Conservation (phyloP, 2,329 filamentous ascomycete genomes). For the Dothideomycetidae sp. region DNA sequence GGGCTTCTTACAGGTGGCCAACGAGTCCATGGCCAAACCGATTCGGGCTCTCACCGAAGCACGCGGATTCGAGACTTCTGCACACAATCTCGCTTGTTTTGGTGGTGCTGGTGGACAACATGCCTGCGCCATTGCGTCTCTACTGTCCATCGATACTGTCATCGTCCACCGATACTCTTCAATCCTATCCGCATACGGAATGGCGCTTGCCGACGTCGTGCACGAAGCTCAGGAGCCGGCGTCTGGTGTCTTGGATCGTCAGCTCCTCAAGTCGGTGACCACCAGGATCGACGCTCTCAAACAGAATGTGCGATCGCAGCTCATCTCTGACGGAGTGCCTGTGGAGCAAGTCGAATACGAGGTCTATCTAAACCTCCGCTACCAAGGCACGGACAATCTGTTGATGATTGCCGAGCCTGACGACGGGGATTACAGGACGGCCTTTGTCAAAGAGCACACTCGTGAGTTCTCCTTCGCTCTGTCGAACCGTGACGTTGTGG, state of each 20-base stretch:
- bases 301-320: slow-evolving; percentile 23
- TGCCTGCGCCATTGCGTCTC: slow-evolving; percentile 68
- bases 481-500: slow-evolving; percentile 23
- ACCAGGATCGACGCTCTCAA: slow-evolving; percentile 21
- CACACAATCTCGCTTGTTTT: slow-evolving; percentile 72
- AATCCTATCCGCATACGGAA: slow-evolving; percentile 73
- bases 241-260: slow-evolving; percentile 40
- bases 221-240: slow-evolving; percentile 69
- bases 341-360: slow-evolving; percentile 28
- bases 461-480: slow-evolving; percentile 31
- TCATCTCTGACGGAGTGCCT: slow-evolving; percentile 31
- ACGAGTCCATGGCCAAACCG: slow-evolving; percentile 73
- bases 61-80: slow-evolving; percentile 73
- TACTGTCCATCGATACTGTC: slow-evolving; percentile 66
- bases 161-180: slow-evolving; percentile 74
- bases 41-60: slow-evolving; percentile 80
- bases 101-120: slow-evolving; percentile 80
- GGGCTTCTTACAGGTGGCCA: slow-evolving; percentile 72
- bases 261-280: slow-evolving; percentile 37
- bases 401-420: slow-evolving; percentile 32
- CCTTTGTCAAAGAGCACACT: slow-evolving; percentile 26
- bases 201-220: slow-evolving; percentile 78
- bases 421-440: slow-evolving; percentile 24
- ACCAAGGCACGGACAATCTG: slow-evolving; percentile 37
- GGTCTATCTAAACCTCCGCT: slow-evolving; percentile 35